phyloP scores from a whole-genome alignment of 129 eudicot species.

The Flaveria ramosissima region DNA sequence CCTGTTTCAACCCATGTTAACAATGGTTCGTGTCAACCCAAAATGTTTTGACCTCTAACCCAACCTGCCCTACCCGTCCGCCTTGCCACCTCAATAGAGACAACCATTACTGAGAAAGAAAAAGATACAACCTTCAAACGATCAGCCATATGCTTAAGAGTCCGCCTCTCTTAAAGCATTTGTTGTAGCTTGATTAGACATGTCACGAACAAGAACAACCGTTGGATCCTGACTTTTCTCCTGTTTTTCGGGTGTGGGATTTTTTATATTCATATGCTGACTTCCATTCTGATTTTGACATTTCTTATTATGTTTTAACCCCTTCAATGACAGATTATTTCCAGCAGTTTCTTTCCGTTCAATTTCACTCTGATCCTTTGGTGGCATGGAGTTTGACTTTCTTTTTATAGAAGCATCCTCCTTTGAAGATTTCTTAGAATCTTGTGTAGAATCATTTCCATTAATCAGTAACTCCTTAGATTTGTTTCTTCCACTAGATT shows the following conservation, averaged over 20 bases:
- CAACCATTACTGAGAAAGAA: neutral
- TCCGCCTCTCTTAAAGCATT: constrained; percentile 86
- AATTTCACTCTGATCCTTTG: constrained; percentile 55
- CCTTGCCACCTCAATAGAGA: neutral
- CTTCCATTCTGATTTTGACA: constrained; percentile 37
- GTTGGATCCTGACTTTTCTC: constrained; percentile 55
- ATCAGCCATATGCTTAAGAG: constrained; percentile 92
- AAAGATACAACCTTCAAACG: constrained; percentile 68
- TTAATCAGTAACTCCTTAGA: constrained; percentile 39
- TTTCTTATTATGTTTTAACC: constrained; percentile 47
- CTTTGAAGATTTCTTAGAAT: constrained; percentile 49
- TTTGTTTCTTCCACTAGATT: constrained; percentile 48
- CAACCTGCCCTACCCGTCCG: neutral
- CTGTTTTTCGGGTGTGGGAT: constrained; percentile 43
- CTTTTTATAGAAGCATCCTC: constrained; percentile 50
- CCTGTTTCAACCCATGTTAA: neutral
- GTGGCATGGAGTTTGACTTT: constrained; percentile 65
- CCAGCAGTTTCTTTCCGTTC: constrained; percentile 43
- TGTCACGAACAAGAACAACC: constrained; percentile 68
- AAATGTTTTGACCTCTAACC: neutral
- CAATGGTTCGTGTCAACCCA: neutral
- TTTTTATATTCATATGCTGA: constrained; percentile 35
- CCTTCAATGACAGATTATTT: constrained; percentile 36
- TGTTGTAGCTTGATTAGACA: constrained; percentile 83
- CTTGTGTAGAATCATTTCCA: constrained; percentile 34